Evolutionary conservation across 1,284 basidiomycete genomes (phyloP).

Genomic region (Fomitopsis pinicola): DNA sequence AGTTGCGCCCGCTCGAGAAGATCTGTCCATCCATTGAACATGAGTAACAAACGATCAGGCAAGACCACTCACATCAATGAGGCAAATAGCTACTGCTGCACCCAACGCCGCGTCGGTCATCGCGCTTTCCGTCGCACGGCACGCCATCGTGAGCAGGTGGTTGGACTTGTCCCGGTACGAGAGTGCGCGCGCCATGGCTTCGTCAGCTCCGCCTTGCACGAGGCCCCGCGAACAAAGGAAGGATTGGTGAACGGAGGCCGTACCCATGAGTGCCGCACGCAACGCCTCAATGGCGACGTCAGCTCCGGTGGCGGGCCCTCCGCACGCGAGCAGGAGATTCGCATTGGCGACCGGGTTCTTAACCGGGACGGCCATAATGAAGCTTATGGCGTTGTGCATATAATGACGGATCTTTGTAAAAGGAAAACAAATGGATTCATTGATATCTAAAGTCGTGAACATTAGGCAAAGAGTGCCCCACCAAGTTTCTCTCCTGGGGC

Average conservation of each 20-base stretch:
- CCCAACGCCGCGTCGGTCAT: slow-evolving; percentile 36
- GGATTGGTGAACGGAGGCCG: slow-evolving; percentile 26
- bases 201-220: slow-evolving; percentile 17
- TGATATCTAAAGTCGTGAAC: slow-evolving; percentile 47
- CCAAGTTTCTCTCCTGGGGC: slow-evolving; percentile 46
- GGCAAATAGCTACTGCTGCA: slow-evolving; percentile 34
- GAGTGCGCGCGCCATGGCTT: slow-evolving; percentile 25
- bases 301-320: slow-evolving; percentile 20
- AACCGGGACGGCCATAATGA: slow-evolving; percentile 30
- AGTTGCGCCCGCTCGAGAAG: slow-evolving; percentile 39
- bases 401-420: slow-evolving; percentile 34
- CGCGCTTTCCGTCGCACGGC: slow-evolving; percentile 20
- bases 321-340: slow-evolving; percentile 27
- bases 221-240: slow-evolving; percentile 23
- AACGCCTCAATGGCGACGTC: slow-evolving; percentile 25
- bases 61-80: slow-evolving; percentile 35
- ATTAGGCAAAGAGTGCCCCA: slow-evolving; percentile 41
- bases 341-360: slow-evolving; percentile 30
- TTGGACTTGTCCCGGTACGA: slow-evolving; percentile 25
- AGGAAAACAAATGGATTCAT: slow-evolving; percentile 35
- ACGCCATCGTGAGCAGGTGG: slow-evolving; percentile 24
- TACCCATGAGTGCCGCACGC: slow-evolving; percentile 23
- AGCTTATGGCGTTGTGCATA: slow-evolving; percentile 34
- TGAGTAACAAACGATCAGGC: neutral
- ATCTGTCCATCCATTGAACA: slow-evolving; percentile 27